Evolutionary conservation across 306 rosid species (phyloP).

Genomic region (Casuarina cunninghamiana): DNA sequence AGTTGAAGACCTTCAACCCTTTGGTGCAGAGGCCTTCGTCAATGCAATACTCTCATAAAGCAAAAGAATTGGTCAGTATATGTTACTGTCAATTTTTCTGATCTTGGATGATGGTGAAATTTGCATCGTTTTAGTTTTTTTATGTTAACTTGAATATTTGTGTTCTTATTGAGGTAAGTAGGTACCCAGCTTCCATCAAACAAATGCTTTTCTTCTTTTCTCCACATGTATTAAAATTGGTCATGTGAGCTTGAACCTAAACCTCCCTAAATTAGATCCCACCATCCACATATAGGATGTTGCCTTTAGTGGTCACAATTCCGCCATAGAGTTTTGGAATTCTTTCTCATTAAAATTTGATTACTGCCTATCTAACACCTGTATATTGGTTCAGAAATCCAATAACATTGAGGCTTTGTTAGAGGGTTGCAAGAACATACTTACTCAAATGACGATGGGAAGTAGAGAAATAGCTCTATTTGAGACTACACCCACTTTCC

Average conservation of each 20-base stretch:
- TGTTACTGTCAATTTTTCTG: neutral
- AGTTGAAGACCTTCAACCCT: constrained; percentile 91
- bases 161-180: neutral
- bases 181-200: neutral
- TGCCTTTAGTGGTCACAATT: neutral
- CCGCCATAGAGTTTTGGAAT: neutral
- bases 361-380: neutral
- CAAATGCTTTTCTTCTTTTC: neutral
- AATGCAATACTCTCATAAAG: constrained; percentile 73
- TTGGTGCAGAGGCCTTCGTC: constrained; percentile 92
- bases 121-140: neutral
- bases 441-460: neutral
- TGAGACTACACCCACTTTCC: neutral
- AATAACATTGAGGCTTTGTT: neutral
- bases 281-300: neutral
- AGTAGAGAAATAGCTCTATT: neutral
- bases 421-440: neutral
- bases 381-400: neutral
- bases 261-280: neutral
- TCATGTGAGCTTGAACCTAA: neutral
- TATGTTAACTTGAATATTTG: neutral
- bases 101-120: neutral
- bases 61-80: constrained; percentile 1
- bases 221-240: neutral
- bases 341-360: neutral